phyloP scores from a whole-genome alignment of 108 stramenopile genomes.

The Conticribra guillardii region DNA sequence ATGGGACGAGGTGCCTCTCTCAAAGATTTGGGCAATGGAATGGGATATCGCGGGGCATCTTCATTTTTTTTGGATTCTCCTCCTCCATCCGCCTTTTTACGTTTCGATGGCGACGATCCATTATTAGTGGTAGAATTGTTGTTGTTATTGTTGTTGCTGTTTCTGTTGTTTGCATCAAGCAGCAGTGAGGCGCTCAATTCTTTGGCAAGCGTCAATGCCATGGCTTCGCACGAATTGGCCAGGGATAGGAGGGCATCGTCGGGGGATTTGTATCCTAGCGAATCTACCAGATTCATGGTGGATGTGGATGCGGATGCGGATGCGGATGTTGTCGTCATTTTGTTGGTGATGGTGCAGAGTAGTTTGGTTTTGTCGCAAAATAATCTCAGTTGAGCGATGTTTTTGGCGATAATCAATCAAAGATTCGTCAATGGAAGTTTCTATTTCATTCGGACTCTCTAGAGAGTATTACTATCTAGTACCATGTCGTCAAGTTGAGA shows the following conservation, averaged over 20 bases:
- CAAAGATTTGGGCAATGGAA: constrained; percentile 29
- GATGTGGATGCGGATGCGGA: no score
- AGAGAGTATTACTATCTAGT: no score
- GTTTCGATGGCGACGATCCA: background rate
- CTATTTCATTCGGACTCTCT: no score
- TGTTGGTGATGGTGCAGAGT: no score
- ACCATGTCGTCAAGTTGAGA: no score
- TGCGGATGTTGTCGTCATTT: no score
- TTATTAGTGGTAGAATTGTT: constrained; percentile 5
- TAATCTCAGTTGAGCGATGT: no score
- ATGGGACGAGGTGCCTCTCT: constrained; percentile 19
- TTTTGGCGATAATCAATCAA: no score
- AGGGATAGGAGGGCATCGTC: constrained; percentile 55
- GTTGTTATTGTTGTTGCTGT: background rate
- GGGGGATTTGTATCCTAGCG: constrained; percentile 37
- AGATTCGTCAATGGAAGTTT: no score
- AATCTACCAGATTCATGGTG: constrained; percentile 26
- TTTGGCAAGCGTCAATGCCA: constrained; percentile 43
- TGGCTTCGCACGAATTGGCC: constrained; percentile 34
- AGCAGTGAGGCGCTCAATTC: constrained; percentile 41
- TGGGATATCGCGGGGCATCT: background rate
- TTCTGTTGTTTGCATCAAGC: background rate
- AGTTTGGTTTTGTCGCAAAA: no score
- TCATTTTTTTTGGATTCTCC: background rate
- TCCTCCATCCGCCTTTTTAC: background rate